Evolutionary conservation across 228 moss, liverwort and hornwort genomes (phyloP), one percentile per base, ranked within the genome.

Genomic region (Sphagnum fallax): DNA sequence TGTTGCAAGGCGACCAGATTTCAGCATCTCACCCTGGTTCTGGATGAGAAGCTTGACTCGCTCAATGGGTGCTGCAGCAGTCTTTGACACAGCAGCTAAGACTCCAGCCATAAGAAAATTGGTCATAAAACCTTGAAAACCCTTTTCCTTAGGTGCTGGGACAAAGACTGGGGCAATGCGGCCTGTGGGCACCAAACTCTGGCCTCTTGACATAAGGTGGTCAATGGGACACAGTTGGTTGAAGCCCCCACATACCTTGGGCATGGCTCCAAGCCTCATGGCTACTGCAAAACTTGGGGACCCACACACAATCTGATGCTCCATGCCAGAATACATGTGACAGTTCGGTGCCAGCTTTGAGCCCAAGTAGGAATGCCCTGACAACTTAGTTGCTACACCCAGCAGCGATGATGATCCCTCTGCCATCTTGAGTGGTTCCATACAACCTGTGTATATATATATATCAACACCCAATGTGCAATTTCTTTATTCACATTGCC

Each of bases 61-160:
- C 71, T 71, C 71, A 52, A 71, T 71, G 18, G 71, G 71, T 5
- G 71, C 71, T 9, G 71, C 71, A 4, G 64, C 71, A 11, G 71
- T 71, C 64, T 71, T 71, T 48, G 71, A 71, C 10, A 71, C 71
- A n/a, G 64, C 48, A 0, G 64, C 71, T 1, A 64, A 12, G 52
- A 71, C 57, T 12, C 71, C 71, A 13, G 55, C 71, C 71, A 65
- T 71, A 47, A 65, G 48, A 51, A 65, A 71, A 48, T 71, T 65
- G 0, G 49, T 63, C 63, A 52, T 18, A 52, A 71, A 71, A 5
- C 15, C 51, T 5, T 50, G 6, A 10, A 52, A 10, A 11, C 51
- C 61, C 71, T 71, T 71, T 51, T 71, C 71, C 5, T 8, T 32
- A 6, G 71, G 48, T 13, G 71, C 63, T 6, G 71, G 51, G 10